Evolutionary conservation across 2,329 filamentous ascomycete species (phyloP).

Genomic region (Simplicillium sp.): DNA sequence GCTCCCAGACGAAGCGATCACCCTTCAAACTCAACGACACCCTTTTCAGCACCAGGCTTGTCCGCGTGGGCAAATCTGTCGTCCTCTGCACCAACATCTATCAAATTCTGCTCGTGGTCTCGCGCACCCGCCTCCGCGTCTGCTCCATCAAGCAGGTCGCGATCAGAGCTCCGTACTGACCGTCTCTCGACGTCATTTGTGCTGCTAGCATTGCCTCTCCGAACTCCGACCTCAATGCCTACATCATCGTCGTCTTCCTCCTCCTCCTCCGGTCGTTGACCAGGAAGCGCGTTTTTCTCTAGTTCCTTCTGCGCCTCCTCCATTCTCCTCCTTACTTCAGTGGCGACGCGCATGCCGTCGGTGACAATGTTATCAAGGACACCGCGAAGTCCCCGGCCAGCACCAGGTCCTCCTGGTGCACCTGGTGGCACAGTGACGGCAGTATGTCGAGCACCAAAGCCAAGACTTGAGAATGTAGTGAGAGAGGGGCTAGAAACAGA

Average conservation of each 20-base stretch:
- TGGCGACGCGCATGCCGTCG: conserved; percentile 92
- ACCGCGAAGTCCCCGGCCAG: conserved; percentile 70
- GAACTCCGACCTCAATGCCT: conserved; percentile 17
- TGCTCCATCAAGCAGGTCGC: conserved; percentile 63
- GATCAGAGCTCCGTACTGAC: conserved; percentile 56
- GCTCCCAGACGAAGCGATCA: too few relatives aligned
- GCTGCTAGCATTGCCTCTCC: conserved; percentile 14
- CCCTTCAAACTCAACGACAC: conserved; percentile 33
- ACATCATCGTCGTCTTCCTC: conserved; percentile 56
- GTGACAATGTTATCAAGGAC: conserved; percentile 97
- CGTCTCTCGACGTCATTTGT: conserved; percentile 51
- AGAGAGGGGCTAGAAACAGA: conserved; percentile 48
- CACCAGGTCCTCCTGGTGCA: conserved; percentile 20
- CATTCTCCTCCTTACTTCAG: conserved; percentile 84
- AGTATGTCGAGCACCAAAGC: conserved; percentile 34
- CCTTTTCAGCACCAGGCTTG: conserved; percentile 13
- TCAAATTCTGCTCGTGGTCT: conserved; percentile 11
- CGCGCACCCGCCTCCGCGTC: conserved; percentile 57
- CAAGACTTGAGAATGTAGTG: conserved; percentile 74
- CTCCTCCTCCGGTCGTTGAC: conserved; percentile 57
- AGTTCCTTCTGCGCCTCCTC: conserved; percentile 85
- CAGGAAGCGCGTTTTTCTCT: conserved; percentile 67
- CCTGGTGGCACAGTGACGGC: conserved; percentile 24
- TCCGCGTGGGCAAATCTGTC: too few relatives aligned
- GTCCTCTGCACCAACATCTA: neutral